These are phyloP conservation scores for Candida anglica DNA, from an alignment of 805 yeast genomes.

Conservation along the genomic window DNA sequence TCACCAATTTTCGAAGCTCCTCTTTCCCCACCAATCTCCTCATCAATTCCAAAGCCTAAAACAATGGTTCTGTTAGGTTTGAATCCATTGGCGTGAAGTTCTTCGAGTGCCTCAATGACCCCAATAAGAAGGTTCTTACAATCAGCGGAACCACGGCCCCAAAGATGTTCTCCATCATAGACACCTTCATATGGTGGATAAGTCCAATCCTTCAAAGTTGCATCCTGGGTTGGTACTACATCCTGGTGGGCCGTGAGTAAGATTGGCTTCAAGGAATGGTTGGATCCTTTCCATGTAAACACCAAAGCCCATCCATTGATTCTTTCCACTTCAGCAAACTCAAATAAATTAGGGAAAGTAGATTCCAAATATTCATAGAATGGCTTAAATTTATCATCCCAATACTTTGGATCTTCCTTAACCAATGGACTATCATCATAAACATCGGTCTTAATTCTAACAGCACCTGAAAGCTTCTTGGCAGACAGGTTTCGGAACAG, in stretches of 20 bases:
- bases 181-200: constrained; percentile 34
- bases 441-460: constrained; percentile 10
- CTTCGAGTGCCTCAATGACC: constrained; percentile 15
- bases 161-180: constrained; percentile 32
- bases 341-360: constrained; percentile 14
- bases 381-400: constrained; percentile 13
- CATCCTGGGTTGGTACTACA: constrained; percentile 19
- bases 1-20: constrained; percentile 11
- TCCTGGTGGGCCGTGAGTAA: constrained; percentile 21
- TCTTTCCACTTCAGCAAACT: constrained; percentile 8
- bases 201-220: constrained; percentile 25
- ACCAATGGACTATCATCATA: constrained; percentile 12
- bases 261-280: constrained; percentile 12
- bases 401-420: constrained; percentile 10
- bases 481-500: constrained; percentile 13
- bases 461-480: constrained; percentile 12
- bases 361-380: constrained; percentile 13
- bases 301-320: constrained; percentile 18
- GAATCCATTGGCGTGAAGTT: constrained; percentile 8
- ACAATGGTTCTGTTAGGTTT: constrained; percentile 12
- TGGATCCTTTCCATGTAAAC: constrained; percentile 17
- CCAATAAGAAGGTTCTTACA: constrained; percentile 23
- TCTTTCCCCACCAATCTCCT: constrained; percentile 16
- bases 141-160: constrained; percentile 40
- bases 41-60: constrained; percentile 14